Percentiles rank a stretch among this genome's conserved stretches.
phyloP scores from a whole-genome alignment of 805 yeast species.

The Hanseniaspora taiwanica region DNA sequence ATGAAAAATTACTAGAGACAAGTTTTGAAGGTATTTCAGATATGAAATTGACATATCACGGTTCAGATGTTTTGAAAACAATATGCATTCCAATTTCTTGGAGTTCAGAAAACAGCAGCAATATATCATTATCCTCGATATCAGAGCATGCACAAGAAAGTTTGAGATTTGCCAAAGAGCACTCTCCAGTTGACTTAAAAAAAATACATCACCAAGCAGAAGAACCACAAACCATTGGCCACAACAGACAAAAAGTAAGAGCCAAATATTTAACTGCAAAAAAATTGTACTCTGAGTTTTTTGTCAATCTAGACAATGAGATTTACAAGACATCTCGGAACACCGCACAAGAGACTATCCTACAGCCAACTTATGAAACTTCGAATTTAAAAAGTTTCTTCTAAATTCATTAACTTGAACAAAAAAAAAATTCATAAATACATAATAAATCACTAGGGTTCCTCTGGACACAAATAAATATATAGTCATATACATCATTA shows the following conservation, averaged over 20 bases:
- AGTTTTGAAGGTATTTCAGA: not conserved
- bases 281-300: not conserved
- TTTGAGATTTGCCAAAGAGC: not conserved
- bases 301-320: no score
- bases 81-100: slow-evolving; percentile 2
- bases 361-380: no score
- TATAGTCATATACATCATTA: slow-evolving; percentile 6
- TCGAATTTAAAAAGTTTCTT: not conserved
- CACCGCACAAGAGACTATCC: no score
- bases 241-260: not conserved
- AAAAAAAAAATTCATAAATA: not conserved
- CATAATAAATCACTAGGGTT: not conserved
- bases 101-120: not conserved
- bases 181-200: not conserved
- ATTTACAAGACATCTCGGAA: no score
- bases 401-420: not conserved
- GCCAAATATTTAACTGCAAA: slow-evolving; percentile 2
- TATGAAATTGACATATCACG: slow-evolving; percentile 1
- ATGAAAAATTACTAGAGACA: not conserved
- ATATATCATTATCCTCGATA: not conserved
- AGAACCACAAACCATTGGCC: slow-evolving; percentile 1
- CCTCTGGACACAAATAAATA: not conserved
- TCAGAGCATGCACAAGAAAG: not conserved
- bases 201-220: not conserved
- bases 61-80: slow-evolving; percentile 4